phyloP scores from a whole-genome alignment of 2,329 filamentous ascomycete genomes.

The Stagonosporopsis cucurbitacearum region DNA sequence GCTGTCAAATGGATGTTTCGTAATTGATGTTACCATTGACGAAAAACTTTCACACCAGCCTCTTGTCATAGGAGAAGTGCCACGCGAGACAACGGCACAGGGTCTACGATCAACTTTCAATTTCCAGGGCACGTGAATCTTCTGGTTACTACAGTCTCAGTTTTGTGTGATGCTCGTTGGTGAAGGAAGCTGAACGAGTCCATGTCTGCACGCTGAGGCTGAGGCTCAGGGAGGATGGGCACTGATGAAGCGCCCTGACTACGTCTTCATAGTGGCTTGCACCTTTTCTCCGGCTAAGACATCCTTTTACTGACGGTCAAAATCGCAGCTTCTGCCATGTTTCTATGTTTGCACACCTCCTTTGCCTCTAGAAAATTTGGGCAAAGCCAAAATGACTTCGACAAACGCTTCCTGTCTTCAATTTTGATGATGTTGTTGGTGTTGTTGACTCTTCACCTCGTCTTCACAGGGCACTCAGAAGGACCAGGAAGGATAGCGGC shows the following conservation, averaged over 20 bases:
- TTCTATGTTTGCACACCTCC: not conserved
- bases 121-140: not conserved
- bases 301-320: not conserved
- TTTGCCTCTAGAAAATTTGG: not conserved
- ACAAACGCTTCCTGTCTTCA: not conserved
- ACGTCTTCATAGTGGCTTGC: not conserved
- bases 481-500: no score
- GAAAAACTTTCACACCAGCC: not conserved
- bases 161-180: not conserved
- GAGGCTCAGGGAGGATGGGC: not conserved
- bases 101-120: not conserved
- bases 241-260: not conserved
- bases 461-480: not conserved
- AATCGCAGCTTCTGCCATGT: not conserved
- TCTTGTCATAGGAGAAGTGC: not conserved
- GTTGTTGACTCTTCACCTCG: not conserved
- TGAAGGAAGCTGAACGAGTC: not conserved
- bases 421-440: not conserved
- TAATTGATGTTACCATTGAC: not conserved
- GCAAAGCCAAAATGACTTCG: not conserved
- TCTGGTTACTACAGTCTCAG: not conserved
- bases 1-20: not conserved
- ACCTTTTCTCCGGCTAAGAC: not conserved
- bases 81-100: not conserved
- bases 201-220: not conserved